phyloP scores from a whole-genome alignment of 2,329 filamentous ascomycete species.

The Phoma sp. region DNA sequence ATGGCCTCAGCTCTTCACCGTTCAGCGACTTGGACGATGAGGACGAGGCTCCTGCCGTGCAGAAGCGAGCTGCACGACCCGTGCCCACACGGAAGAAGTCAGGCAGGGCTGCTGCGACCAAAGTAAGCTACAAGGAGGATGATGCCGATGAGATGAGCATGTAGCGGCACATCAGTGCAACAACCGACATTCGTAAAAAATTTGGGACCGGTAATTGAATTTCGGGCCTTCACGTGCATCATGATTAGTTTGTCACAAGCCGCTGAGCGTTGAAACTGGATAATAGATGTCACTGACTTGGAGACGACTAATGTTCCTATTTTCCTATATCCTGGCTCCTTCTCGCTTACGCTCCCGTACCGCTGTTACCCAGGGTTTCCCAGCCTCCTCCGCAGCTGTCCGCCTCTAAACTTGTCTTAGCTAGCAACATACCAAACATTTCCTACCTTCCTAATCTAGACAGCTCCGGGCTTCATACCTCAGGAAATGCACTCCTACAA shows the following conservation, averaged over 20 bases:
- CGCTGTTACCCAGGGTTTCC: conserved; percentile 17
- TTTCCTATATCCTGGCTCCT: conserved; percentile 12
- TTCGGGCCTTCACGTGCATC: conserved; percentile 9
- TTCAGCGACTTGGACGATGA: conserved; percentile 51
- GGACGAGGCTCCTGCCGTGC: conserved; percentile 29
- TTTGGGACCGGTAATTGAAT: conserved; percentile 9
- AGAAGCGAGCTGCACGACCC: conserved; percentile 34
- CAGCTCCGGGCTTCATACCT: conserved; percentile 10
- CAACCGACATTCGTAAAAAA: not conserved
- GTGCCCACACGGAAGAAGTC: conserved; percentile 37
- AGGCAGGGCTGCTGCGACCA: conserved; percentile 32
- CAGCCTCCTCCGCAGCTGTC: conserved; percentile 17
- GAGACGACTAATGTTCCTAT: conserved; percentile 17
- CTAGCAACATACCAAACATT: conserved; percentile 3
- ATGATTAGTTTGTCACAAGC: not conserved
- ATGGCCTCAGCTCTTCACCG: conserved; percentile 42
- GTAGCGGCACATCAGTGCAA: conserved; percentile 12
- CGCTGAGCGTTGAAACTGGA: not conserved
- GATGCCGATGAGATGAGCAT: conserved; percentile 39
- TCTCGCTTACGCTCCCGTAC: conserved; percentile 17
- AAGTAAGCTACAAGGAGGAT: conserved; percentile 48
- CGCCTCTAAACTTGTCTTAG: conserved; percentile 9
- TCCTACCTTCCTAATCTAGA: conserved; percentile 17
- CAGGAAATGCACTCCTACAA: not conserved
- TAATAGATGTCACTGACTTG: conserved; percentile 11